Conservation (phyloP, 805 yeast genomes). For the Jamesozyma gamospora region DNA sequence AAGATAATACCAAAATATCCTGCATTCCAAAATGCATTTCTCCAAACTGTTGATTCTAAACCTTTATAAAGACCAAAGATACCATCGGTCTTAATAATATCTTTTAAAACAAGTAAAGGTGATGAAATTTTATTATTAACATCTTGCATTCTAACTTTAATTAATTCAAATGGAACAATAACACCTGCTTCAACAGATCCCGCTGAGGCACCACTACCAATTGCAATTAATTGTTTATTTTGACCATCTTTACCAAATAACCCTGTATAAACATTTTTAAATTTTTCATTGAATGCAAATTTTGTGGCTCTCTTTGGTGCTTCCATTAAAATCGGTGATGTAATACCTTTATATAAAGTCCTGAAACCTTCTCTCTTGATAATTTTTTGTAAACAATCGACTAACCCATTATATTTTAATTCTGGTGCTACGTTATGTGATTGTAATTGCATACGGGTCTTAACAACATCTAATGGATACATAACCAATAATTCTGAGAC, state of each 20-base stretch:
- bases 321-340: slow-evolving; percentile 96
- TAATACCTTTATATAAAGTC: slow-evolving; percentile 83
- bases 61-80: slow-evolving; percentile 82
- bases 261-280: slow-evolving; percentile 74
- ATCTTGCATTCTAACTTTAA: slow-evolving; percentile 92
- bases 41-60: slow-evolving; percentile 92
- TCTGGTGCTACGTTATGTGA: slow-evolving; percentile 15
- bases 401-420: slow-evolving; percentile 56
- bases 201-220: slow-evolving; percentile 94
- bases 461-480: slow-evolving; percentile 96
- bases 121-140: slow-evolving; percentile 60
- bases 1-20: slow-evolving; percentile 94
- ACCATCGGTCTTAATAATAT: slow-evolving; percentile 70
- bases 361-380: slow-evolving; percentile 76
- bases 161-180: slow-evolving; percentile 94
- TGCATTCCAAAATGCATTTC: slow-evolving; percentile 95
- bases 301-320: slow-evolving; percentile 99
- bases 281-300: slow-evolving; percentile 96
- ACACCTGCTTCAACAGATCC: slow-evolving; percentile 96
- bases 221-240: slow-evolving; percentile 74
- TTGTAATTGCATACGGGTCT: slow-evolving; percentile 40
- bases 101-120: slow-evolving; percentile 69
- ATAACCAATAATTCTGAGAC: slow-evolving; percentile 88
- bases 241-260: slow-evolving; percentile 51
- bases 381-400: slow-evolving; percentile 77